phyloP scores from a whole-genome alignment of 2,329 filamentous ascomycete species.

The Aspergillus viridinutans region DNA sequence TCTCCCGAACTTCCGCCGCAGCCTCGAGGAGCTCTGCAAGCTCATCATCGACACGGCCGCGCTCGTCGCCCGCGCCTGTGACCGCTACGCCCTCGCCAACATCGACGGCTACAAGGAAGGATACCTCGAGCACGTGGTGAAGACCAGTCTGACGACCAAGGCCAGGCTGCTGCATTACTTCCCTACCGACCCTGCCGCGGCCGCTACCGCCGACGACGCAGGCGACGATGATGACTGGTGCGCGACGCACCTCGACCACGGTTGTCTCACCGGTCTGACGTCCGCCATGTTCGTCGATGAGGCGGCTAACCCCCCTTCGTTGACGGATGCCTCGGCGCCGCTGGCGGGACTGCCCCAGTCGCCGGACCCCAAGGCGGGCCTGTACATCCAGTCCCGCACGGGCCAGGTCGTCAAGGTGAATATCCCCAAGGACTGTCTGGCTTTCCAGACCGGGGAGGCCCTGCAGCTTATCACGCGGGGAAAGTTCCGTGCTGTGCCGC shows the following conservation, averaged over 20 bases:
- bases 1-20: constrained; percentile 70
- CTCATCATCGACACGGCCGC: constrained; percentile 87
- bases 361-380: constrained; percentile 76
- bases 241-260: constrained; percentile 72
- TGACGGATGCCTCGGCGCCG: constrained; percentile 26
- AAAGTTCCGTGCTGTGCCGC: constrained; percentile 87
- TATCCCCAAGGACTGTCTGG: constrained; percentile 86
- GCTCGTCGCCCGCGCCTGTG: constrained; percentile 85
- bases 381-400: constrained; percentile 89
- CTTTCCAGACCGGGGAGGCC: constrained; percentile 93
- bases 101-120: constrained; percentile 71
- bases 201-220: background rate
- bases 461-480: constrained; percentile 88
- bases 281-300: constrained; percentile 97
- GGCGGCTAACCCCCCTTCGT: constrained; percentile 36
- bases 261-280: constrained; percentile 88
- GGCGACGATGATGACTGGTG: constrained; percentile 81
- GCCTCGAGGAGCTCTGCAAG: constrained; percentile 70
- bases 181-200: constrained; percentile 42
- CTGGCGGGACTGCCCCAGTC: constrained; percentile 69
- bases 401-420: constrained; percentile 83
- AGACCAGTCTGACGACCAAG: constrained; percentile 81
- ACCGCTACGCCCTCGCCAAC: constrained; percentile 74
- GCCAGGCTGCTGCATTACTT: constrained; percentile 92
- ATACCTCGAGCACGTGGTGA: constrained; percentile 83